Conservation (phyloP, 495 filamentous ascomycete species). For the Annulohypoxylon stygium region DNA sequence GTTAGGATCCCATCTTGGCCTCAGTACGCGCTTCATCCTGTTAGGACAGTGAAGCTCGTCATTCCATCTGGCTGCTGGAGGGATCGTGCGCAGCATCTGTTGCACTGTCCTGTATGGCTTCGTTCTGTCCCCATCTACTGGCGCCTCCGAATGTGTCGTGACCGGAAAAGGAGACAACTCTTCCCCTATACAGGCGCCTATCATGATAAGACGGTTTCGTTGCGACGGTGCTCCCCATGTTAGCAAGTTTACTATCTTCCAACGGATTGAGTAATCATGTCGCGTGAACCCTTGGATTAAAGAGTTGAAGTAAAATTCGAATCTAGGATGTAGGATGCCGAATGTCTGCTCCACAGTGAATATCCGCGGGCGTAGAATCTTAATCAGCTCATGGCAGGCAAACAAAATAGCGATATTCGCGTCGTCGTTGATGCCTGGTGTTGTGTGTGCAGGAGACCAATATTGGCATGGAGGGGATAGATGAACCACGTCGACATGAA, state of each 20-base stretch:
- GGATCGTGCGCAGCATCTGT: conserved; percentile 55
- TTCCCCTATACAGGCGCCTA: conserved; percentile 85
- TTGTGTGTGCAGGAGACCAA: conserved; percentile 83
- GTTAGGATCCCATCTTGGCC: conserved; percentile 59
- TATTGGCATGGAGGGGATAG: conserved; percentile 87
- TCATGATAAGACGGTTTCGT: conserved; percentile 73
- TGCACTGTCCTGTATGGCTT: conserved; percentile 51
- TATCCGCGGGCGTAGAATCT: conserved; percentile 72
- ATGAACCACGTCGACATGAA: conserved; percentile 78
- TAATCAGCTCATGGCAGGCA: conserved; percentile 70
- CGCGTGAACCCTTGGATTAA: conserved; percentile 75
- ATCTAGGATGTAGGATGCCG: conserved; percentile 67
- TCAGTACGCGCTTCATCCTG: conserved; percentile 35
- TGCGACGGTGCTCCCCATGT: conserved; percentile 60
- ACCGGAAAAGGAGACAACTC: conserved; percentile 75
- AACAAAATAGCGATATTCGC: conserved; percentile 79
- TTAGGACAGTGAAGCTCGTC: conserved; percentile 62
- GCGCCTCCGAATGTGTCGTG: conserved; percentile 71
- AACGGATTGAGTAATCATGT: conserved; percentile 75
- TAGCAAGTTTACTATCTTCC: conserved; percentile 63
- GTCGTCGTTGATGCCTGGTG: conserved; percentile 74
- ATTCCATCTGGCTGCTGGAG: conserved; percentile 42
- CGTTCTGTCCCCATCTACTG: conserved; percentile 58
- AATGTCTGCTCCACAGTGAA: conserved; percentile 89
- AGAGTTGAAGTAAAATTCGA: conserved; percentile 67